Conservation (phyloP, 148 eudicot species). For the Nepenthes mirabilis region DNA sequence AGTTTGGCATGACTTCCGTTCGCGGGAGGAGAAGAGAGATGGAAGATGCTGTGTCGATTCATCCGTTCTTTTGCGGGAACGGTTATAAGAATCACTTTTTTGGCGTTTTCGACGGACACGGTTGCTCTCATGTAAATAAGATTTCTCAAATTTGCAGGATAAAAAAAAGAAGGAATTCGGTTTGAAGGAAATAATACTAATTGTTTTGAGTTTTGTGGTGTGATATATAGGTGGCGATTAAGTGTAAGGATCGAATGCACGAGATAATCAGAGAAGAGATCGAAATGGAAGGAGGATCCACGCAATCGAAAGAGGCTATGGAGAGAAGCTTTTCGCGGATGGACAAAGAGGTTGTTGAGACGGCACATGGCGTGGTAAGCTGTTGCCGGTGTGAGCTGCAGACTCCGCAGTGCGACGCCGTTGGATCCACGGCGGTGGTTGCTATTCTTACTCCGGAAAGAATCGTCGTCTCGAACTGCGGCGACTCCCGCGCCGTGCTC, state of each 20-base stretch:
- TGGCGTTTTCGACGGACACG: slow-evolving; percentile 48
- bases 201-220: not conserved
- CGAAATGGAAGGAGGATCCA: not conserved
- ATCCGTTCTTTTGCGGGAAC: slow-evolving; percentile 24
- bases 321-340: slow-evolving; percentile 21
- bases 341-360: slow-evolving; percentile 26
- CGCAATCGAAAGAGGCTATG: slow-evolving; percentile 18
- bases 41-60: slow-evolving; percentile 64
- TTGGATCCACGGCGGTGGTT: slow-evolving; percentile 42
- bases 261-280: slow-evolving; percentile 23
- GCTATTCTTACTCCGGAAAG: slow-evolving; percentile 28
- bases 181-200: not conserved
- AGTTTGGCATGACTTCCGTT: slow-evolving; percentile 47
- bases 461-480: slow-evolving; percentile 33
- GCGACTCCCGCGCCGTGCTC: slow-evolving; percentile 38
- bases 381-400: slow-evolving; percentile 32
- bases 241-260: slow-evolving; percentile 34
- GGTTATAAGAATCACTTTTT: slow-evolving; percentile 19
- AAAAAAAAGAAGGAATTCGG: too few species aligned
- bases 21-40: slow-evolving; percentile 69
- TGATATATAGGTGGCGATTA: slow-evolving; percentile 13
- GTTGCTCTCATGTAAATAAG: slow-evolving; percentile 36
- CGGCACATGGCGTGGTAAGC: slow-evolving; percentile 1
- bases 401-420: slow-evolving; percentile 42
- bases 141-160: too few species aligned